Conservation (phyloP, 352 stramenopile genomes). For the Peronospora farinosa region DNA sequence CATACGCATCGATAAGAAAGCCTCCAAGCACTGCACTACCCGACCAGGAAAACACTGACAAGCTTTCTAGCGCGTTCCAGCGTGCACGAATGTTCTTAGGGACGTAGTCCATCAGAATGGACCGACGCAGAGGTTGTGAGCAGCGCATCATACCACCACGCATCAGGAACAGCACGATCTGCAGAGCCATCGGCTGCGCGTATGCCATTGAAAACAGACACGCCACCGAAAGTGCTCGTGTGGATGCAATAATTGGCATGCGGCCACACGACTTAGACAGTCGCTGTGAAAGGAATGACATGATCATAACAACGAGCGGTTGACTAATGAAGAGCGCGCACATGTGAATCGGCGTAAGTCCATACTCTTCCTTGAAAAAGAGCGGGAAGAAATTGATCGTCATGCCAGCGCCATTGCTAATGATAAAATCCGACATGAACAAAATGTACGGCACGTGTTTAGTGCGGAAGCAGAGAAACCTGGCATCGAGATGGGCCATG, state of each 20-base stretch:
- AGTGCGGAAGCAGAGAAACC: constrained; percentile 59
- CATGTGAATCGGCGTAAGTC: constrained; percentile 65
- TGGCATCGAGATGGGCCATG: constrained; percentile 31
- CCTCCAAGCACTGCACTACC: constrained; percentile 71
- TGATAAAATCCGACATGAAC: constrained; percentile 75
- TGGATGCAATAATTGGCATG: constrained; percentile 70
- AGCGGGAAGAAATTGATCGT: constrained; percentile 83
- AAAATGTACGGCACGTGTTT: constrained; percentile 63
- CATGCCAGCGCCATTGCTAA: constrained; percentile 81
- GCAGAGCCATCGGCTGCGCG: constrained; percentile 41
- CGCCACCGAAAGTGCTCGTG: constrained; percentile 44
- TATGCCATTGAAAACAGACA: constrained; percentile 69
- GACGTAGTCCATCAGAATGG: constrained; percentile 77
- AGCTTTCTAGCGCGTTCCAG: constrained; percentile 67
- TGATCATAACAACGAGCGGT: constrained; percentile 57
- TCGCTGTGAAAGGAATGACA: constrained; percentile 51
- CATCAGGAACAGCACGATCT: constrained; percentile 73
- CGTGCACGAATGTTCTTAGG: constrained; percentile 63
- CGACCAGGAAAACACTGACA: constrained; percentile 78
- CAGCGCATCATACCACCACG: constrained; percentile 81
- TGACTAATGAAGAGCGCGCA: constrained; percentile 61
- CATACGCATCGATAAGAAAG: constrained; percentile 71
- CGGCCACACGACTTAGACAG: constrained; percentile 47
- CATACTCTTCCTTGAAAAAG: constrained; percentile 80
- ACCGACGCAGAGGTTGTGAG: constrained; percentile 68